These are phyloP conservation scores for Haemoproteus tartakovskyi DNA, from an alignment of 169 alveolate genomes.

Conservation along the genomic window DNA sequence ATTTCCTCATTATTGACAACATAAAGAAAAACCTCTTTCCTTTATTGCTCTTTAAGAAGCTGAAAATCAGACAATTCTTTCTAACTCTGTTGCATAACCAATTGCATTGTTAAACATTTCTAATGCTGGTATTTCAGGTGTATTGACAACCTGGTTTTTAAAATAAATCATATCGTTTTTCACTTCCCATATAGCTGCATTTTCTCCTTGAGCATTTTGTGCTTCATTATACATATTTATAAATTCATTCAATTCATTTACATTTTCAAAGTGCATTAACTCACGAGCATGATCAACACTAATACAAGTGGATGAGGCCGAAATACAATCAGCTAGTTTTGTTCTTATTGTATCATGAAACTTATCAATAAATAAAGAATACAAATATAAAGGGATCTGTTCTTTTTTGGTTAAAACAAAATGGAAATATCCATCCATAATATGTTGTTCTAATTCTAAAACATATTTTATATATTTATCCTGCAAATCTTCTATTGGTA, in stretches of 20 bases:
- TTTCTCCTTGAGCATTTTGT: conserved; percentile 40
- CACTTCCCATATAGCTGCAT: conserved; percentile 30
- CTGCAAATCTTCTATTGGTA: conserved; percentile 35
- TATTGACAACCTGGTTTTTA: conserved; percentile 4
- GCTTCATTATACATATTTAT: conserved; percentile 64
- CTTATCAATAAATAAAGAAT: conserved; percentile 43
- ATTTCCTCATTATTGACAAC: too few relatives aligned
- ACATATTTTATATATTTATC: conserved; percentile 65
- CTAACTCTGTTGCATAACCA: conserved; percentile 59
- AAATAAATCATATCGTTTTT: conserved; percentile 8
- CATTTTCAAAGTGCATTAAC: conserved; percentile 63
- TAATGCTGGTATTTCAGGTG: conserved; percentile 32
- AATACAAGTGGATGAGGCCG: conserved; percentile 64
- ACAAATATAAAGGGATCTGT: conserved; percentile 51
- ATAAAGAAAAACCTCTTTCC: too few relatives aligned
- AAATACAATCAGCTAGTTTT: conserved; percentile 76
- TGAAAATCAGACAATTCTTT: conserved; percentile 9
- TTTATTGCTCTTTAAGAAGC: neutral
- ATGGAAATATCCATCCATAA: conserved; percentile 77
- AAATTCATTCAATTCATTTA: conserved; percentile 53
- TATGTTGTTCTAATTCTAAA: conserved; percentile 71
- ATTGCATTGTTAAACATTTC: conserved; percentile 45
- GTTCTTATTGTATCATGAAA: conserved; percentile 67
- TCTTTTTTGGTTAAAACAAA: conserved; percentile 25
- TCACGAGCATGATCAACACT: conserved; percentile 36